Evolutionary conservation across 768 basidiomycete genomes (phyloP), one percentile per base, ranked within the genome.

Genomic region (Neoboletus brunneissimus): DNA sequence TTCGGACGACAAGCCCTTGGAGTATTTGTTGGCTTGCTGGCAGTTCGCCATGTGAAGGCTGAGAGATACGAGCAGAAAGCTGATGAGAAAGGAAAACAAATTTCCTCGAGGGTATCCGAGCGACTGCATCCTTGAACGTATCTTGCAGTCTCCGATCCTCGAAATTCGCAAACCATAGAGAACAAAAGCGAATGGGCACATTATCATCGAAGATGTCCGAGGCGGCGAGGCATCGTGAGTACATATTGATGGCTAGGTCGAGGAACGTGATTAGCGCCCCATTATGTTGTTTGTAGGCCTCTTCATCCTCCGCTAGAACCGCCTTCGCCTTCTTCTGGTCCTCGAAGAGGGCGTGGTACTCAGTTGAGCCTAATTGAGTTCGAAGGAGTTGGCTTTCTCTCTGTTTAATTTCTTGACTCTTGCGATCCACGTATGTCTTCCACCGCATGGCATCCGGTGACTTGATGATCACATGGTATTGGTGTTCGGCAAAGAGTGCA

Each of bases 61-160:
- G 81, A 13, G 87, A 82, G 31, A 98, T 78, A 9, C 95, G 84
- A n/a, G 96, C 94, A 0, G 94, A 86, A 5, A 99, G 82, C 72
- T 99, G 97, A 72, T 95, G 93, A 75, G 92, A 86, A 52, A 98
- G 79, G 71, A 94, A 92, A 43, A 96, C 81, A 65, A 98, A 89
- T 70, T 98, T 98, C 57, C 83, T 80, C 0, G 94, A 91, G 1
- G 94, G 90, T 38, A 95, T 81, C 2, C 79, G 76, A 46, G 72
- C 71, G 10, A 94, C 68, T 2, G 84, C 80, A 1, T 60, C 42
- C 37, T 75, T 62, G 68, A 87, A 59, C 48, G 73, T 59, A 48
- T 67, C 54, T 73, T 80, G 80, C 23, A 83, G 70, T 44, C 73
- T 68, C 44, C 67, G 71, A 58, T 86, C 81, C 41, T 88, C 83